Percentiles rank a stretch among this genome's conserved stretches.
Conservation (phyloP, 106 monocot genomes). For the Alisma plantagoaquatica region DNA sequence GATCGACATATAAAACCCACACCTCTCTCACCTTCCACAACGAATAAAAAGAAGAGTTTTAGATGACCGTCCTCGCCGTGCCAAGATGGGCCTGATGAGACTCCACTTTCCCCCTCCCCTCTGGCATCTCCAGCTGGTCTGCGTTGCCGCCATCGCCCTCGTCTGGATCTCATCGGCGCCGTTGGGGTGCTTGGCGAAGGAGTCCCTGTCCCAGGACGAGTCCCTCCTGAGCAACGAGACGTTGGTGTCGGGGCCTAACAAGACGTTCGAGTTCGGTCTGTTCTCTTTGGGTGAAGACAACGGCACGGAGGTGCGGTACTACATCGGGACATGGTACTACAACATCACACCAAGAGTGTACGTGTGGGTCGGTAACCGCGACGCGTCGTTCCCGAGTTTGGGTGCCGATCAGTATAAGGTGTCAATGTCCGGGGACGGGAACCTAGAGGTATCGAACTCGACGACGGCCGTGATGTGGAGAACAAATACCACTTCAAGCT, state of each 20-base stretch:
- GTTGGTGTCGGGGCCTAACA: background rate
- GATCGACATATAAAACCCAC: too few species aligned
- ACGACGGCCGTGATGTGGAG: background rate
- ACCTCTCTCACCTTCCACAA: too few species aligned
- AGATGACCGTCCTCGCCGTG: too few species aligned
- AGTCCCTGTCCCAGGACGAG: background rate
- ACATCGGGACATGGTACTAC: constrained; percentile 1
- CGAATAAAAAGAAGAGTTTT: too few species aligned
- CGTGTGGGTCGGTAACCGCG: background rate
- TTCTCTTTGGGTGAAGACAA: background rate
- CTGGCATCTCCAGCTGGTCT: too few species aligned
- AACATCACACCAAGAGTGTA: background rate
- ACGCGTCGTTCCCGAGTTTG: background rate
- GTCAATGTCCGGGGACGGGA: background rate
- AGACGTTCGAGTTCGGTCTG: constrained; percentile 1
- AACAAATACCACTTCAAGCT: background rate
- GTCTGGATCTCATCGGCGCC: too few species aligned
- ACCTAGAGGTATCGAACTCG: background rate
- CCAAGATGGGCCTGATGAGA: too few species aligned
- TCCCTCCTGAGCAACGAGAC: background rate
- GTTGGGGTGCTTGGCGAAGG: too few species aligned
- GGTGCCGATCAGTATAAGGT: background rate
- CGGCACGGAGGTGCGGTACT: background rate
- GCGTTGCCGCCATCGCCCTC: too few species aligned
- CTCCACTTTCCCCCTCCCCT: too few species aligned